Evolutionary conservation across 1,284 basidiomycete species (phyloP).

Genomic region (Ustilago xerochloae): DNA sequence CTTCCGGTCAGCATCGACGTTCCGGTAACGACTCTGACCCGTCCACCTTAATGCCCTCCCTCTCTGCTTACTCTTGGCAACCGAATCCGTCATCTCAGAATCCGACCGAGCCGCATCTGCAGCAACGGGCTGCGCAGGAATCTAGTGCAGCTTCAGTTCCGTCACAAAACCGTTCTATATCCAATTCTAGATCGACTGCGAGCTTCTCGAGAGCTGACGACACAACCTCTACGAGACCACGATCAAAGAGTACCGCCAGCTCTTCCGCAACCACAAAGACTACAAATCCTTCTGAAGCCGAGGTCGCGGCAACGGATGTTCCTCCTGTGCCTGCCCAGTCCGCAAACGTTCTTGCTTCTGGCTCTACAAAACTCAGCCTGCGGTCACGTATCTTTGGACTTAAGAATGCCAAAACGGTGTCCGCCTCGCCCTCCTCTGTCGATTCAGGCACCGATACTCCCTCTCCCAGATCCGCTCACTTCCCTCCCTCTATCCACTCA

Average conservation of each 20-base stretch:
- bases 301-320: neutral
- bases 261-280: slow-evolving; percentile 1
- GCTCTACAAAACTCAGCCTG: slow-evolving; percentile 33
- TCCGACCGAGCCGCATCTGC: neutral
- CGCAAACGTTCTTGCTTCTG: slow-evolving; percentile 2
- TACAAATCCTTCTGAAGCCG: neutral
- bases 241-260: slow-evolving; percentile 29
- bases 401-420: slow-evolving; percentile 18
- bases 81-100: neutral
- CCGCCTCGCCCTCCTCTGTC: slow-evolving; percentile 15
- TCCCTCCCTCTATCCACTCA: slow-evolving; percentile 28
- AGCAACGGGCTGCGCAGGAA: neutral
- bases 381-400: slow-evolving; percentile 42
- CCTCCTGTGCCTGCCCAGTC: neutral
- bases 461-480: slow-evolving; percentile 25
- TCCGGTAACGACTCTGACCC: neutral
- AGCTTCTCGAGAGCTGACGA: slow-evolving; percentile 6
- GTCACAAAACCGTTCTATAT: slow-evolving; percentile 7
- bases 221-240: slow-evolving; percentile 9
- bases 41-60: neutral
- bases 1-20: slow-evolving; percentile 2
- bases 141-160: neutral
- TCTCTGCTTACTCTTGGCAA: slow-evolving; percentile 7
- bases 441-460: slow-evolving; percentile 26
- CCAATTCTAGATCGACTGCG: slow-evolving; percentile 14